Evolutionary conservation across 2,329 filamentous ascomycete genomes (phyloP), one percentile per base, ranked within the genome.

Genomic region (Sclerotinia glacialis): DNA sequence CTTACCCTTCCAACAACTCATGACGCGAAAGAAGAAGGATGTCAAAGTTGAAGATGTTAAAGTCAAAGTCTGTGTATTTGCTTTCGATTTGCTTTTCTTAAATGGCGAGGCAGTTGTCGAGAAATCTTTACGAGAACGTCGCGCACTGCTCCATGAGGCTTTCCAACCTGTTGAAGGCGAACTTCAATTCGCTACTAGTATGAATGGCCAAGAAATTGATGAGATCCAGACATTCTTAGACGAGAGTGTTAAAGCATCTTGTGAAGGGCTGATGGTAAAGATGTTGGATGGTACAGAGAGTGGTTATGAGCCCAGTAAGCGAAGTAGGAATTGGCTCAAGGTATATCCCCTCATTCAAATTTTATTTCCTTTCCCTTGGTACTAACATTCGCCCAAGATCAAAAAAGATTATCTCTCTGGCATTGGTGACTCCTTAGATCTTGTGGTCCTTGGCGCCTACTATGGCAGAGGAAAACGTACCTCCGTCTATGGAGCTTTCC

Each of bases 181-280:
- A 77, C 97, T 99, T 73, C 83, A 89, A 0, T 95, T 97, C 72
- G 95, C 95, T 12, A 93, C 92, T 44, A 89, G 85, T 73, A 95
- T 93, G 81, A 84, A 99, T 75, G 91, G 91, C 14, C 91, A 89
- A 73, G 92, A 97, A 72, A 83, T 99, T 4, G 94, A 98, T 64
- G 92, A 96, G 74, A 99, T 99, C 65, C 94, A 98, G 76, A 84
- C 83, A 1, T 90, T 99, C 74, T 83, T 99, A 2, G 95, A 99
- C 74, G 94, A 98, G 67, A 95, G 91, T 74, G 90, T 99, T 70
- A 97, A 97, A 78, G 92, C 93, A 2, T 96, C 92, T 0, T 99
- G 95, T 76, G 95, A 99, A 81, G 95, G 95, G 14, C 82, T 99
- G 64, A 99, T 99, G 95, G 95, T 99, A 18, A 99, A 99, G 82